Conservation (phyloP, 768 basidiomycete genomes). For the Pleurotus salmoneostramineus region DNA sequence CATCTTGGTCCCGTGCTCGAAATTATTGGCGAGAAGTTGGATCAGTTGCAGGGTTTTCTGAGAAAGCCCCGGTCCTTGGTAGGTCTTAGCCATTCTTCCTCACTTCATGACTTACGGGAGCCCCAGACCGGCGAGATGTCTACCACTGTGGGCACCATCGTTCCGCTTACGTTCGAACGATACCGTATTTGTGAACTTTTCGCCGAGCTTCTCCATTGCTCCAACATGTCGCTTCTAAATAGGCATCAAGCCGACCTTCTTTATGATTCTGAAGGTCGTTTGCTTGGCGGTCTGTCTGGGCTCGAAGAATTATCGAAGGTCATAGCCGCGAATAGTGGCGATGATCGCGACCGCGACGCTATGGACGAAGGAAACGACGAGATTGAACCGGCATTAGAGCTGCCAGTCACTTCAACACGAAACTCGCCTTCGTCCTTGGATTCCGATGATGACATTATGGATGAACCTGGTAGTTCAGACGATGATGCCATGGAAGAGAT, state of each 20-base stretch:
- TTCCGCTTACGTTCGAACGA: conserved; percentile 89
- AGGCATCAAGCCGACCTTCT: conserved; percentile 65
- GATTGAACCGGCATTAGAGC: conserved; percentile 59
- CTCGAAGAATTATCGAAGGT: conserved; percentile 87
- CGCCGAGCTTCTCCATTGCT: conserved; percentile 95
- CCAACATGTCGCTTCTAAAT: conserved; percentile 96
- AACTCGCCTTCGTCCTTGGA: conserved; percentile 50
- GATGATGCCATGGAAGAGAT: conserved; percentile 85
- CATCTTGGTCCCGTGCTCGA: conserved; percentile 82
- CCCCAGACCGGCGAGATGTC: conserved; percentile 59
- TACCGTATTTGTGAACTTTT: conserved; percentile 96
- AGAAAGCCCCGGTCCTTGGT: conserved; percentile 75
- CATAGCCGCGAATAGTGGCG: conserved; percentile 60
- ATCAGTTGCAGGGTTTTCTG: conserved; percentile 67
- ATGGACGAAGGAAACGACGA: conserved; percentile 60
- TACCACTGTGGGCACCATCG: conserved; percentile 70
- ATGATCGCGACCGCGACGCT: conserved; percentile 48
- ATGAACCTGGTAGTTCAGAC: conserved; percentile 68
- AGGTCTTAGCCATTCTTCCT: conserved; percentile 20
- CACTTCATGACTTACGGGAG: conserved; percentile 9
- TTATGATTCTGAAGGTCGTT: conserved; percentile 80
- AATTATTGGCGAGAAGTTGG: conserved; percentile 64
- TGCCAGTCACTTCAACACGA: conserved; percentile 59
- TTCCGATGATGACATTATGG: conserved; percentile 76
- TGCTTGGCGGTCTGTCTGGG: conserved; percentile 82